Percentiles rank a stretch among this genome's conserved stretches.
phyloP scores from a whole-genome alignment of 352 stramenopile genomes.

The Lagenidium sp. region DNA sequence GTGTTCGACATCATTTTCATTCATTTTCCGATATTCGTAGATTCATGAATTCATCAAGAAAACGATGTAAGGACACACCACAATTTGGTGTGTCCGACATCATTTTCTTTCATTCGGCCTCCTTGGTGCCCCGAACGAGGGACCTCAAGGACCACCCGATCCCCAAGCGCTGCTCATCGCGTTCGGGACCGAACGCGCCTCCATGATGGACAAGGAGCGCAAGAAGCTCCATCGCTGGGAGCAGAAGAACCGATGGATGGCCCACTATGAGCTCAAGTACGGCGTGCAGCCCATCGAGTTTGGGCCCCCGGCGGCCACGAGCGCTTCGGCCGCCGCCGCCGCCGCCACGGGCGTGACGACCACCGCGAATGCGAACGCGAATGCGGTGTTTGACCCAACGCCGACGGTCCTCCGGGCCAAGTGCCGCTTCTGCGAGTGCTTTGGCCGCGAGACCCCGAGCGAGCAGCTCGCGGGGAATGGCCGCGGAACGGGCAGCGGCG shows the following conservation, averaged over 20 bases:
- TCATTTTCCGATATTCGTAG: too few species aligned
- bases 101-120: too few species aligned
- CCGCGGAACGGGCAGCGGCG: constrained; percentile 6
- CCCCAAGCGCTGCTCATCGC: background rate
- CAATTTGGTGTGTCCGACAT: background rate
- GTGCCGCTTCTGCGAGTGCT: constrained; percentile 52
- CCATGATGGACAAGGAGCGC: constrained; percentile 28
- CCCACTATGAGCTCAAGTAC: constrained; percentile 55
- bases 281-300: constrained; percentile 40
- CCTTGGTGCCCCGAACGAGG: too few species aligned
- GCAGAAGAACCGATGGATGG: constrained; percentile 59
- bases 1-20: background rate
- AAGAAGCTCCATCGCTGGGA: constrained; percentile 50
- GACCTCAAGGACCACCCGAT: background rate
- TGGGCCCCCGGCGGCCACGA: constrained; percentile 4
- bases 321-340: background rate
- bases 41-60: too few species aligned
- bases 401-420: constrained; percentile 37
- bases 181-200: background rate
- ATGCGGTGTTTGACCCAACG: background rate
- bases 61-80: background rate
- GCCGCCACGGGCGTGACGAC: background rate
- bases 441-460: constrained; percentile 23
- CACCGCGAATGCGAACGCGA: background rate
- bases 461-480: background rate